phyloP scores from a whole-genome alignment of 352 stramenopile species.

The Peronospora belbahrii region DNA sequence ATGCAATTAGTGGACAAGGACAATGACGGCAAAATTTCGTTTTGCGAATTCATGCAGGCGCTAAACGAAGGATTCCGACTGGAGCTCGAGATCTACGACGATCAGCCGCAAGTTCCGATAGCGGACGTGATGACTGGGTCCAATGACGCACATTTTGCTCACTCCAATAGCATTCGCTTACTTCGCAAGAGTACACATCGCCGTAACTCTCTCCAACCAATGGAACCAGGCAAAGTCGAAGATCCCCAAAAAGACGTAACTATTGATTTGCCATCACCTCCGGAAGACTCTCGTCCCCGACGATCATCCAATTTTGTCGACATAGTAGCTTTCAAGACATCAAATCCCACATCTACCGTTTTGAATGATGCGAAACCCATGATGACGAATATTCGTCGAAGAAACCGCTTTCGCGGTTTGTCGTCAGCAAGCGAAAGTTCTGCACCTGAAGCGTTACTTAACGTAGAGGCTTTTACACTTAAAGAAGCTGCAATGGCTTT shows the following conservation, averaged over 20 bases:
- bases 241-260: constrained; percentile 9
- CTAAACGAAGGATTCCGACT: constrained; percentile 63
- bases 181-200: constrained; percentile 12
- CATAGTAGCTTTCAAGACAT: constrained; percentile 12
- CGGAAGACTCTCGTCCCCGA: constrained; percentile 1
- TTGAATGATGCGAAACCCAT: constrained; percentile 1
- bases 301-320: constrained; percentile 31
- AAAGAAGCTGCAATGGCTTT: constrained; percentile 37
- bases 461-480: constrained; percentile 55
- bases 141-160: constrained; percentile 4
- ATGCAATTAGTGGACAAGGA: constrained; percentile 67
- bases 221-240: constrained; percentile 5
- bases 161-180: constrained; percentile 10
- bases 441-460: constrained; percentile 35
- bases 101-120: constrained; percentile 21
- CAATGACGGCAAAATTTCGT: constrained; percentile 54
- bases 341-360: constrained; percentile 9
- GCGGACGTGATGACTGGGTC: constrained; percentile 7
- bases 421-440: constrained; percentile 28
- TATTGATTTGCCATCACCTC: constrained; percentile 4
- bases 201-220: constrained; percentile 15
- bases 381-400: constrained; percentile 3
- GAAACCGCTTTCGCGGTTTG: constrained; percentile 18
- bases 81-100: constrained; percentile 70
- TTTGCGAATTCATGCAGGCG: constrained; percentile 71